phyloP scores from a whole-genome alignment of 805 yeast genomes.

The Lipomyces mesembrius region DNA sequence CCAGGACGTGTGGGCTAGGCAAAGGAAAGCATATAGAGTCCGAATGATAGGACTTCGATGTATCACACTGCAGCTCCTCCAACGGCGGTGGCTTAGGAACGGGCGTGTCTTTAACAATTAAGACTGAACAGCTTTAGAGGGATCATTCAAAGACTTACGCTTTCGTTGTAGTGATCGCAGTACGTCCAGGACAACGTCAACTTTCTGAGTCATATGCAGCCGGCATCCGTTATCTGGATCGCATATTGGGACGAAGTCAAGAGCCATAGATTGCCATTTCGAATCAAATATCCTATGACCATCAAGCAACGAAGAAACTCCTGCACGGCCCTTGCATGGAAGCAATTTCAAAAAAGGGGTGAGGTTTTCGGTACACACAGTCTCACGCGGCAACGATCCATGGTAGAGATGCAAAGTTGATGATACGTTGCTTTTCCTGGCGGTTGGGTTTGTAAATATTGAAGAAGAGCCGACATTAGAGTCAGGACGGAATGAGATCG shows the following conservation, averaged over 20 bases:
- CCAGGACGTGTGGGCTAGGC: constrained; percentile 53
- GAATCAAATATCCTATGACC: constrained; percentile 80
- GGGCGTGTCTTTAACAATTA: constrained; percentile 52
- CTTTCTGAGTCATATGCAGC: constrained; percentile 63
- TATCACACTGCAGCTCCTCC: constrained; percentile 74
- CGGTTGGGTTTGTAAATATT: neutral
- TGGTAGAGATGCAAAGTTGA: constrained; percentile 53
- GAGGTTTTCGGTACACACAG: constrained; percentile 93
- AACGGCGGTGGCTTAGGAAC: constrained; percentile 82
- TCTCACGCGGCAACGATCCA: constrained; percentile 92
- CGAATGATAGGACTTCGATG: constrained; percentile 57
- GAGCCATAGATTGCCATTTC: constrained; percentile 91
- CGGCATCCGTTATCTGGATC: constrained; percentile 49
- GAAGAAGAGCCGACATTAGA: neutral
- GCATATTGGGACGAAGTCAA: constrained; percentile 71
- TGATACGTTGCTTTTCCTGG: constrained; percentile 10
- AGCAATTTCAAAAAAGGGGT: constrained; percentile 89
- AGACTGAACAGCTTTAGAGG: neutral
- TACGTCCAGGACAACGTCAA: constrained; percentile 74
- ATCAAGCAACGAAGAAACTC: constrained; percentile 79
- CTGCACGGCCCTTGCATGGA: constrained; percentile 91
- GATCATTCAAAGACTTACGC: neutral
- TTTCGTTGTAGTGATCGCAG: constrained; percentile 65
- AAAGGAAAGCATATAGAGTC: constrained; percentile 80
- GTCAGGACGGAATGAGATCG: constrained; percentile 45